phyloP scores from a whole-genome alignment of 371 early-diverging fungal species.

The Ordospora pajunii region DNA sequence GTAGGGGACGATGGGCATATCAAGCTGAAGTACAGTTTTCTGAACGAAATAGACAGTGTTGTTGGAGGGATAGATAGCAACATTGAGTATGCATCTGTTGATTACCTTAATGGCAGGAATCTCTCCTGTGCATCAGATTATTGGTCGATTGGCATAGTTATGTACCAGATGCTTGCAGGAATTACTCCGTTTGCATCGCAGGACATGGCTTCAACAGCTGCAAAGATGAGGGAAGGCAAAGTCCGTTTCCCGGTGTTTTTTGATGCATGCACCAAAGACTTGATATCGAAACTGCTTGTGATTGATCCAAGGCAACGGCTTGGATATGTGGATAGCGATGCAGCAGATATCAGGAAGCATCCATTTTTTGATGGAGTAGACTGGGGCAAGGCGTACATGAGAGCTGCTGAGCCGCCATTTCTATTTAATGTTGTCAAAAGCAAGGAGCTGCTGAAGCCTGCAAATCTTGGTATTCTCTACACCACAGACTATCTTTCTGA shows the following conservation, averaged over 20 bases:
- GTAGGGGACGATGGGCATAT: conserved; percentile 48
- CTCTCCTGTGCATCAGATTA: conserved; percentile 32
- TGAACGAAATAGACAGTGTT: conserved; percentile 30
- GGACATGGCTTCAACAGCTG: background rate
- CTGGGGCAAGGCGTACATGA: conserved; percentile 68
- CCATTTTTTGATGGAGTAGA: conserved; percentile 84
- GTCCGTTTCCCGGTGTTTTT: conserved; percentile 77
- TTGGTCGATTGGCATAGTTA: conserved; percentile 54
- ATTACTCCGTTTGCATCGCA: conserved; percentile 43
- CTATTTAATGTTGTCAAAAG: conserved; percentile 49
- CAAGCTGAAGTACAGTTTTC: conserved; percentile 47
- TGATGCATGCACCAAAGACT: conserved; percentile 74
- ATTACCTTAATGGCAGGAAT: conserved; percentile 13
- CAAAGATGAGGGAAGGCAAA: conserved; percentile 76
- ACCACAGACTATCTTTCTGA: conserved; percentile 29
- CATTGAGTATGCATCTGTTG: conserved; percentile 46
- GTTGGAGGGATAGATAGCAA: conserved; percentile 11
- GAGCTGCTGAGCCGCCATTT: conserved; percentile 75
- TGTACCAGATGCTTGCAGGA: conserved; percentile 45
- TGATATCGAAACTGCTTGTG: conserved; percentile 73
- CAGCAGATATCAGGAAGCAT: conserved; percentile 77
- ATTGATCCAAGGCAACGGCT: conserved; percentile 76
- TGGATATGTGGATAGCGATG: conserved; percentile 77
- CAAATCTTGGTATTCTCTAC: conserved; percentile 31
- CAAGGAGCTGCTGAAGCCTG: background rate